Evolutionary conservation across 2,329 filamentous ascomycete species (phyloP).

Genomic region (Alternaria panax): DNA sequence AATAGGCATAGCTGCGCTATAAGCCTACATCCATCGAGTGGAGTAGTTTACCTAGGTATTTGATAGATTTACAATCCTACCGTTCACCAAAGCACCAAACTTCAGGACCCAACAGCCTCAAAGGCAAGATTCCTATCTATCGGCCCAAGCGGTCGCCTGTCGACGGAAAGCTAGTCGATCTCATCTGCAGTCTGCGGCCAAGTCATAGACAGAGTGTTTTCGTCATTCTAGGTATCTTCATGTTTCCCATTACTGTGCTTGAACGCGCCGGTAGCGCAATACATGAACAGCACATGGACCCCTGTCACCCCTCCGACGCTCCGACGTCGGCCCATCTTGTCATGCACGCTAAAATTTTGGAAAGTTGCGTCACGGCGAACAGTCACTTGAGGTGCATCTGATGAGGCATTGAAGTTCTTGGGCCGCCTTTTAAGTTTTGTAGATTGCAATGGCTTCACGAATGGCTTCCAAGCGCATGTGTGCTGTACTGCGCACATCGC

Average conservation of each 20-base stretch:
- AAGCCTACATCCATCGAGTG: too few relatives aligned
- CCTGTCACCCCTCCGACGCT: not conserved
- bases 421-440: slow-evolving; percentile 4
- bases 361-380: slow-evolving; percentile 21
- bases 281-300: not conserved
- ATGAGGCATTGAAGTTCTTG: slow-evolving; percentile 6
- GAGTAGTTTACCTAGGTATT: too few relatives aligned
- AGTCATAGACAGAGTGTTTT: not conserved
- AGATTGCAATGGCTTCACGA: slow-evolving; percentile 42
- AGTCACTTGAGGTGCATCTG: slow-evolving; percentile 21
- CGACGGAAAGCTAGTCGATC: too few relatives aligned
- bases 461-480: slow-evolving; percentile 36
- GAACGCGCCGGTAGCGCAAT: too few relatives aligned
- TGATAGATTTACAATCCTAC: too few relatives aligned
- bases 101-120: too few relatives aligned
- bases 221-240: not conserved
- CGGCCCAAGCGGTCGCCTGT: too few relatives aligned
- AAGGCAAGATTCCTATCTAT: too few relatives aligned
- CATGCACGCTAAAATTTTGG: slow-evolving; percentile 24
- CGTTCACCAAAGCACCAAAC: too few relatives aligned
- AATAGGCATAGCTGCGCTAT: too few relatives aligned
- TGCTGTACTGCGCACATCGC: slow-evolving; percentile 36
- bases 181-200: too few relatives aligned
- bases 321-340: slow-evolving; percentile 33
- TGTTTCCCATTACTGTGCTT: too few relatives aligned